phyloP scores from a whole-genome alignment of 2,329 filamentous ascomycete genomes.

The Thelonectria discophora region DNA sequence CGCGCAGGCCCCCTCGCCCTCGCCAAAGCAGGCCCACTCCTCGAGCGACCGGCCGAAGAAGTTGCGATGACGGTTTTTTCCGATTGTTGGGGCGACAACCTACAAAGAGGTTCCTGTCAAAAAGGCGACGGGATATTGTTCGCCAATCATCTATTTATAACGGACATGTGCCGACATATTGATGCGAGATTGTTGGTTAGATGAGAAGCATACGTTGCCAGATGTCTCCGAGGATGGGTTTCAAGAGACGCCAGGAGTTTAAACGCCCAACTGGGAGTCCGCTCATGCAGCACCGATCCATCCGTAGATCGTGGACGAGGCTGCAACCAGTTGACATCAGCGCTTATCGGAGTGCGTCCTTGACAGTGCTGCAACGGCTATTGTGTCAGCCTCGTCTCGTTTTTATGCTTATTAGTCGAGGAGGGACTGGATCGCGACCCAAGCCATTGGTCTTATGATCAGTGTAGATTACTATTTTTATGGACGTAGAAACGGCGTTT shows the following conservation, averaged over 20 bases:
- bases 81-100: too few relatives aligned
- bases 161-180: neutral
- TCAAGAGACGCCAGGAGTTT: constrained; percentile 10
- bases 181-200: neutral
- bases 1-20: too few relatives aligned
- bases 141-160: neutral
- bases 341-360: neutral
- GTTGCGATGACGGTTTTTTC: too few relatives aligned
- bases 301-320: neutral
- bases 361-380: neutral
- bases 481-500: constrained; percentile 13
- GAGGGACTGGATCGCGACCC: too few relatives aligned
- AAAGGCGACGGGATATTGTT: neutral
- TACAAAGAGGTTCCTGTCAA: too few relatives aligned
- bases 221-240: neutral
- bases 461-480: constrained; percentile 3
- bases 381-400: constrained; percentile 3
- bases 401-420: neutral
- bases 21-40: too few relatives aligned
- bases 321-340: neutral
- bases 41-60: too few relatives aligned
- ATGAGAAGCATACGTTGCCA: neutral
- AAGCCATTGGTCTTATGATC: too few relatives aligned
- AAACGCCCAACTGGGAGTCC: neutral
- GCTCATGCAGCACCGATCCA: constrained; percentile 10